Conservation (phyloP, 1,284 basidiomycete species). For the Cutaneotrichosporon sp. region DNA sequence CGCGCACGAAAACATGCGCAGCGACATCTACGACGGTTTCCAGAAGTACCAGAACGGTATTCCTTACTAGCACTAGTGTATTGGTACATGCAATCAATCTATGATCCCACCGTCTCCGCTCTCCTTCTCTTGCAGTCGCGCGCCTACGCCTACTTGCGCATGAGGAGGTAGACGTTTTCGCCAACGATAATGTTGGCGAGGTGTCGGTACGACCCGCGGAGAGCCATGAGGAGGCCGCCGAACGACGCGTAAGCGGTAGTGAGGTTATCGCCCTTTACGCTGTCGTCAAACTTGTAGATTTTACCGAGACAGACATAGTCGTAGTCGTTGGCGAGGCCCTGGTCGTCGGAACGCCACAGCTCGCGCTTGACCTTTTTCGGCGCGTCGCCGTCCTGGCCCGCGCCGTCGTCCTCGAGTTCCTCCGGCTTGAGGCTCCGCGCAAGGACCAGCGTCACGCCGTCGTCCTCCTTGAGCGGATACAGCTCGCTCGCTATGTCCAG, state of each 20-base stretch:
- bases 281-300: conserved; percentile 94
- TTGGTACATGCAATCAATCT: conserved; percentile 20
- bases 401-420: conserved; percentile 53
- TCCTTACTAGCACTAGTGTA: conserved; percentile 24
- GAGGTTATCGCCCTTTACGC: conserved; percentile 56
- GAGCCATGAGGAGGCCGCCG: conserved; percentile 91
- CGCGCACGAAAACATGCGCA: conserved; percentile 89
- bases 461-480: conserved; percentile 63
- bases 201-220: conserved; percentile 89
- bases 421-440: conserved; percentile 69
- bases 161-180: conserved; percentile 83
- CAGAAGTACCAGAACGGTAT: conserved; percentile 47
- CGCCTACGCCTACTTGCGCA: conserved; percentile 59
- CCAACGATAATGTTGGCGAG: conserved; percentile 87
- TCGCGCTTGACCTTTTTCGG: conserved; percentile 74
- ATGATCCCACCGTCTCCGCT: not conserved
- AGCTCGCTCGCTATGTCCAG: conserved; percentile 88
- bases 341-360: conserved; percentile 68
- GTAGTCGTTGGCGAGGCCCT: conserved; percentile 90
- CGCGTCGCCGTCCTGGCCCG: conserved; percentile 46
- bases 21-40: conserved; percentile 85
- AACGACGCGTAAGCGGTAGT: conserved; percentile 89
- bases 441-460: conserved; percentile 78
- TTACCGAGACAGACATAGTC: conserved; percentile 99
- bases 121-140: not conserved